Percentiles rank a stretch among this genome's conserved stretches.
phyloP scores from a whole-genome alignment of 2,329 filamentous ascomycete genomes.

The Blastomyces silverae region DNA sequence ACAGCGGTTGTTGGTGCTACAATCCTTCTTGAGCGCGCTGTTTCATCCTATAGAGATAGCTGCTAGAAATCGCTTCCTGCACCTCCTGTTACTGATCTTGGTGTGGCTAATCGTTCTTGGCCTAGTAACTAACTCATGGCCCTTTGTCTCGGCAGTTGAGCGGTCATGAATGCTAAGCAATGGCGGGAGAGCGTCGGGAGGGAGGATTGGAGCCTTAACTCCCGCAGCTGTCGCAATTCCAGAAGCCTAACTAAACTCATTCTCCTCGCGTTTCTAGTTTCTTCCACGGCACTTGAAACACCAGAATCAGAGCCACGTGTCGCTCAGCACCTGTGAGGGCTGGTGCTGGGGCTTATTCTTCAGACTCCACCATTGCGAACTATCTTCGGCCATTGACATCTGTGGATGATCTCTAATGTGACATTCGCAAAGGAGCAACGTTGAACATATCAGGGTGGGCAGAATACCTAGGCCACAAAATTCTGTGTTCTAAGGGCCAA shows the following conservation, averaged over 20 bases:
- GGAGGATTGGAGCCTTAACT: not conserved
- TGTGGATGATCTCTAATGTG: not conserved
- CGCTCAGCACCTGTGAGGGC: not conserved
- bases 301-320: conserved; percentile 13
- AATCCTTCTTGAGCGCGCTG: not conserved
- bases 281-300: not conserved
- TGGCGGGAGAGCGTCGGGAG: not conserved
- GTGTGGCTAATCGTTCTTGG: not conserved
- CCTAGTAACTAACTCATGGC: not conserved
- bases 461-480: not conserved
- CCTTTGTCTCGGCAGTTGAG: not conserved
- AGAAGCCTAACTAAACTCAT: not conserved
- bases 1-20: not conserved
- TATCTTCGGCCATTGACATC: not conserved
- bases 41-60: not conserved
- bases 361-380: not conserved
- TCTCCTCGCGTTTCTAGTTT: not conserved
- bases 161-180: not conserved
- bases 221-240: not conserved
- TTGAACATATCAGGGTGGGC: not conserved
- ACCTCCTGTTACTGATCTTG: not conserved
- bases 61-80: not conserved
- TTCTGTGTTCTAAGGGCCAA: not conserved
- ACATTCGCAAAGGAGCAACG: not conserved
- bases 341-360: not conserved